Evolutionary conservation across 352 stramenopile species (phyloP), one percentile per base, ranked within the genome.

Genomic region (Elongisporangium anandrum): DNA sequence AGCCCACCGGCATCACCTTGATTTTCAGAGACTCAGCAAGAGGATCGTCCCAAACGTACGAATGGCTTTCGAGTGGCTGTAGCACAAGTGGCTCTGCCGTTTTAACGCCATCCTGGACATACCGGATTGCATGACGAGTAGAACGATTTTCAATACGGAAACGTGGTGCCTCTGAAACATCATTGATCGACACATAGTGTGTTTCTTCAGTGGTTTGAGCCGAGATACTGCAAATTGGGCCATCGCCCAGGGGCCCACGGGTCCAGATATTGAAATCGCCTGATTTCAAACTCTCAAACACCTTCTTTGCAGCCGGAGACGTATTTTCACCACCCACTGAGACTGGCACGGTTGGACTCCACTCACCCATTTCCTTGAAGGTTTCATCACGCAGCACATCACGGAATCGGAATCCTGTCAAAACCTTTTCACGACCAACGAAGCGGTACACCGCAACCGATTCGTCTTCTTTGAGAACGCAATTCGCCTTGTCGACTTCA

Each of bases 81-180:
- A 95, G 59, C 38, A 88, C 60, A 29, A 93, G 66, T 22, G 93
- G 81, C 39, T 95, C 82, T 0, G 79, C 68, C 1, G 68, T 69
- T 49, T 86, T 85, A 8, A 79, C 63, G 24, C 68, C 72, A 29
- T 80, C 66, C 45, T 95, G 87, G 3, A 85, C 62, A 50, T 95
- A 96, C n/a, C 79, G 69, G 60, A 95, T 88, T 16, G 81, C 68
- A 58, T 84, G 65, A 10, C 69, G 74, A 12, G 77, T 90, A 39
- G 83, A 96, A 2, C 87, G 83, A 60, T 96, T 96, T 57, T 96
- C 87, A 52, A 96, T 93, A 15, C 87, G 87, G 54, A 94, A 92
- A 17, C 72, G 79, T 15, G 87, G 85, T 0, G 67, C 79, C 15
- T 62, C 51, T 6, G 85, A 93, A 55, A 88, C 79, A 57, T 96